Base-by-base conservation (phyloP, 1,284 basidiomycete species). In the Cryptococcus jaspeensis region DNA sequence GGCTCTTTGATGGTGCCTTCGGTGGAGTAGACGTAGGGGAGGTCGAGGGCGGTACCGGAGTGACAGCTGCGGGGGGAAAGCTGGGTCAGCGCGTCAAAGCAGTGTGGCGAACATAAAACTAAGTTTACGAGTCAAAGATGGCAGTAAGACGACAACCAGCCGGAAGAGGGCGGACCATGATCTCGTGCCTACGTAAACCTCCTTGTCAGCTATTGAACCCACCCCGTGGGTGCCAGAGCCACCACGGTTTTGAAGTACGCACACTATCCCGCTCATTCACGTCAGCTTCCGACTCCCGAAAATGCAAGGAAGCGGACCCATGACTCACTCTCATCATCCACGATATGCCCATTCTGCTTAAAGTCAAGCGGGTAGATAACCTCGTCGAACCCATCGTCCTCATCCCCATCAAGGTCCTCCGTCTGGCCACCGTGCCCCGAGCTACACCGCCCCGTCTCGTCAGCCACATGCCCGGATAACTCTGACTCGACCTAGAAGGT, bases 1-100 rank as follows among this genome's bases (percentile, higher is more conserved):
- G 92, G 90, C 72, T 94, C 92, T 76, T 96, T 96, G 75, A 96
- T 81, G 71, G 90, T 93, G 49, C 93, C 93, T 78, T 94, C 89
- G 8, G 92, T 95, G 23, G 91, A 89, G 79, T 96, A 96, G 69
- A 77, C 68, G 70, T 81, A 82, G 5, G 81, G 80, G 15, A 81
- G 63, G 61, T 81, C 80, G 48, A 81, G 68, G 2, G 75, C 78
- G 9, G 72, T 69, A 8, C 74, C 76, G 16, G 71, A 73, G 61
- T 78, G 76, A 62, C 69, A 63, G 12, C 60, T 61, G 37, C 2
- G 20, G 36, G n/a, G 2, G 37, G 42, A 2, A 11, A 5, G 3
- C 13, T n/a, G 25, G 45, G 36, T 23, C 35, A 20, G 22, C 13
- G 18, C n/a, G 7, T 6, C 2, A 12, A 22, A 38, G 7, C n/a